Conservation (phyloP, 2,329 filamentous ascomycete species). For the Colletotrichum australisinense region DNA sequence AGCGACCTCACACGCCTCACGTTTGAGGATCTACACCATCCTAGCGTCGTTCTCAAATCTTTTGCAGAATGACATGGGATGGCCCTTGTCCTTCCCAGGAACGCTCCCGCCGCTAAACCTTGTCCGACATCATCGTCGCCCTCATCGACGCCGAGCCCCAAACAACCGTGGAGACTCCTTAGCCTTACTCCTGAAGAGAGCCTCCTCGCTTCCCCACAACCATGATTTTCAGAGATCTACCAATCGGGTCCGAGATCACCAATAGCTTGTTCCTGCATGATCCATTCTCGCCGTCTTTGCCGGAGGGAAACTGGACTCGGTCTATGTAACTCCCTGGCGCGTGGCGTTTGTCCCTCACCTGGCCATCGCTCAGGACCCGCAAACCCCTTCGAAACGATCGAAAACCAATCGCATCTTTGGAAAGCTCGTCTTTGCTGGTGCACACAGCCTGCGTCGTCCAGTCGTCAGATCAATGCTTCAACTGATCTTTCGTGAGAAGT, state of each 20-base stretch:
- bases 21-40: conserved; percentile 34
- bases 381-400: conserved; percentile 22
- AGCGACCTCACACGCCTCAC: conserved; percentile 30
- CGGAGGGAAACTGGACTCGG: conserved; percentile 15
- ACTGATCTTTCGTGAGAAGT: conserved; percentile 31
- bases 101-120: conserved; percentile 32
- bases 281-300: conserved; percentile 17
- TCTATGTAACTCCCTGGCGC: neutral
- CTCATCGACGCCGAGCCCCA: conserved; percentile 28
- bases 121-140: conserved; percentile 17
- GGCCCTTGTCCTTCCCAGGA: conserved; percentile 26
- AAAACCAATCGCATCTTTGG: conserved; percentile 32
- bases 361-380: conserved; percentile 23
- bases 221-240: conserved; percentile 27
- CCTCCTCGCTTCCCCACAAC: conserved; percentile 16
- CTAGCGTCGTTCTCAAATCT: conserved; percentile 28
- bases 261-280: conserved; percentile 24
- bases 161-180: conserved; percentile 15
- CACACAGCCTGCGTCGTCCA: conserved; percentile 11
- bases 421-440: neutral
- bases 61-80: conserved; percentile 1
- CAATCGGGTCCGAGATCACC: conserved; percentile 27
- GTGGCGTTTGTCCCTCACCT: conserved; percentile 18
- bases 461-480: conserved; percentile 33
- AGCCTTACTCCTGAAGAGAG: conserved; percentile 19